Evolutionary conservation across 495 filamentous ascomycete genomes (phyloP), one percentile per base, ranked within the genome.

Genomic region (Elaphomyces granulatus): DNA sequence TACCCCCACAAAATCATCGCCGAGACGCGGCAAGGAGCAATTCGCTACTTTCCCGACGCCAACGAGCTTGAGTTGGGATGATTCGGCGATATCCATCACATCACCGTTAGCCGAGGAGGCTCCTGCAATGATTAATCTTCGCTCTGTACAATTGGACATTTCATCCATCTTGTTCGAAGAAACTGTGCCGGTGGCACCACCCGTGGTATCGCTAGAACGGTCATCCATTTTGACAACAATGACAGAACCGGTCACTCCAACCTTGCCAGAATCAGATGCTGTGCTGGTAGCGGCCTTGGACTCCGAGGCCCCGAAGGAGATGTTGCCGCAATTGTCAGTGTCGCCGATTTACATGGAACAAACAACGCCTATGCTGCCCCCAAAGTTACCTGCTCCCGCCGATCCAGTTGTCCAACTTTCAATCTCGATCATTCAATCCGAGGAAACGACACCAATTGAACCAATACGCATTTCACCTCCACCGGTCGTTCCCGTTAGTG

Each of bases 281-380:
- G 8, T 10, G 3, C 10, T 32, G n/a, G 23, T 38, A 1, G 10
- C 28, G 6, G 41, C 36, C 7, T n/a, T n/a, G n/a, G n/a, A n/a
- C n/a, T n/a, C n/a, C 37, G 44, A 45, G 47, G 23, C 45, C 44
- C 18, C 36, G 20, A 20, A 26, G 14, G 21, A 15, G 28, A 26
- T 39, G 1, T 43, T 51, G 14, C 51, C 48, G 7, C 34, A 57
- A 26, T 43, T 74, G 17, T 60, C 54, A 20, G 50, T 78, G 26
- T 74, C 76, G 15, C 44, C 60, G 4, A 55, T 78, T 32, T 60
- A 53, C 20, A 58, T 64, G 4, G 55, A 69, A 32, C 52, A 67
- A 7, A 76, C 67, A 8, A 63, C 67, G 42, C 75, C 75, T 7
- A 48, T 70, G 12, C 61, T 59, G 34, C 1, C 36, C 8, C 42